A percentile compares a stretch with the other conserved stretches of the same genome.
These are phyloP conservation scores for Curvularia sp. DNA, from an alignment of 2,329 filamentous ascomycete genomes.

Conservation along the genomic window DNA sequence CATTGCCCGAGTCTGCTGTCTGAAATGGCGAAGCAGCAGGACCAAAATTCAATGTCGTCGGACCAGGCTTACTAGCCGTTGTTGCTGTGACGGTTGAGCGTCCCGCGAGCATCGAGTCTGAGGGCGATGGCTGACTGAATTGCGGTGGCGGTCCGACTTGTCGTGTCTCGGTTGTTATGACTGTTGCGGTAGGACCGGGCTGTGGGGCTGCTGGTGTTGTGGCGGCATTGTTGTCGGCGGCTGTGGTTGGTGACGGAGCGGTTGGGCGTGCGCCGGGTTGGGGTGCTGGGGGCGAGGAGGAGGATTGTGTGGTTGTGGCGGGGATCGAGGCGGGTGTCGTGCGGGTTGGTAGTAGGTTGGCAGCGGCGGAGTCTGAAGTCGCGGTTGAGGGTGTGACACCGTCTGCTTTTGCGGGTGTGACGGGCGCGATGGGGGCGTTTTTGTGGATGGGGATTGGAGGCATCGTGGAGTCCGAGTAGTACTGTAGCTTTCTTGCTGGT, in stretches of 20 bases:
- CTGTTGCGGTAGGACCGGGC: constrained; percentile 45
- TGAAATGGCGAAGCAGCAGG: constrained; percentile 41
- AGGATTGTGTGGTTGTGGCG: constrained; percentile 41
- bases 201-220: constrained; percentile 46
- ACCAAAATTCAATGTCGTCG: constrained; percentile 51
- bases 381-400: constrained; percentile 50
- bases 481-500: neutral
- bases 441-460: constrained; percentile 57
- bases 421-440: constrained; percentile 54
- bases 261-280: constrained; percentile 52
- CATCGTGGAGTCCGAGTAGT: constrained; percentile 40
- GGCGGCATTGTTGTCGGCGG: constrained; percentile 10
- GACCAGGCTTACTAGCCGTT: constrained; percentile 37
- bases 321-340: constrained; percentile 39
- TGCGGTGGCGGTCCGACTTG: constrained; percentile 46
- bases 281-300: constrained; percentile 41
- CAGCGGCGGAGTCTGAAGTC: constrained; percentile 30
- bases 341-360: constrained; percentile 45
- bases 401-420: constrained; percentile 46
- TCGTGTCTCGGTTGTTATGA: constrained; percentile 43
- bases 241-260: constrained; percentile 25
- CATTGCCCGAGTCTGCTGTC: constrained; percentile 30
- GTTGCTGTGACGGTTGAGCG: constrained; percentile 50
- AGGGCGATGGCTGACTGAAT: constrained; percentile 50
- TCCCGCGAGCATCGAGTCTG: constrained; percentile 48